Conservation (phyloP, 306 rosid genomes). For the Prosopis cineraria region DNA sequence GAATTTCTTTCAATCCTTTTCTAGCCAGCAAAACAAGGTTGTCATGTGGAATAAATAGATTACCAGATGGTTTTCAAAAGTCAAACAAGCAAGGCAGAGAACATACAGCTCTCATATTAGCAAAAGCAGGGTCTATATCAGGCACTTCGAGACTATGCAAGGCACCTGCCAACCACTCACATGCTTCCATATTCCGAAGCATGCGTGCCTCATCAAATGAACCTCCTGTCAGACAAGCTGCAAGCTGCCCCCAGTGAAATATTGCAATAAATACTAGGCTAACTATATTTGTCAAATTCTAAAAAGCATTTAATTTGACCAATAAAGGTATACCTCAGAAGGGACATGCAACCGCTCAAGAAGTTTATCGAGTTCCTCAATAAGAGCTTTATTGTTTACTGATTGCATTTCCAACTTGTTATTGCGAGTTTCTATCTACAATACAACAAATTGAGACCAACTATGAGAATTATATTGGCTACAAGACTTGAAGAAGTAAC, state of each 20-base stretch:
- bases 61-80: not conserved
- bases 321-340: conserved; percentile 64
- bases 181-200: conserved; percentile 84
- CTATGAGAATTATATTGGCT: not conserved
- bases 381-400: conserved; percentile 78
- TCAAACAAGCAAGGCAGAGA: conserved; percentile 37
- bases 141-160: conserved; percentile 68
- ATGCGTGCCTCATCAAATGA: conserved; percentile 73
- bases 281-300: conserved; percentile 28
- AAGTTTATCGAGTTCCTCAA: conserved; percentile 88
- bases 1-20: conserved; percentile 1
- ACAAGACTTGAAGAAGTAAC: not conserved
- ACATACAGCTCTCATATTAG: conserved; percentile 86
- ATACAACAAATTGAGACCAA: conserved; percentile 39
- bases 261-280: conserved; percentile 31
- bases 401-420: conserved; percentile 95
- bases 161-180: conserved; percentile 88
- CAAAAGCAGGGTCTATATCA: conserved; percentile 67
- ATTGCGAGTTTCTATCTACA: conserved; percentile 88
- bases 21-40: not conserved
- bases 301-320: conserved; percentile 16
- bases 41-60: no score
- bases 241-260: conserved; percentile 63
- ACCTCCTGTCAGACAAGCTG: conserved; percentile 84
- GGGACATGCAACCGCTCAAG: conserved; percentile 77